Percentiles rank a stretch among this genome's conserved stretches.
Conservation (phyloP, 768 basidiomycete species). For the Cyathus striatus region DNA sequence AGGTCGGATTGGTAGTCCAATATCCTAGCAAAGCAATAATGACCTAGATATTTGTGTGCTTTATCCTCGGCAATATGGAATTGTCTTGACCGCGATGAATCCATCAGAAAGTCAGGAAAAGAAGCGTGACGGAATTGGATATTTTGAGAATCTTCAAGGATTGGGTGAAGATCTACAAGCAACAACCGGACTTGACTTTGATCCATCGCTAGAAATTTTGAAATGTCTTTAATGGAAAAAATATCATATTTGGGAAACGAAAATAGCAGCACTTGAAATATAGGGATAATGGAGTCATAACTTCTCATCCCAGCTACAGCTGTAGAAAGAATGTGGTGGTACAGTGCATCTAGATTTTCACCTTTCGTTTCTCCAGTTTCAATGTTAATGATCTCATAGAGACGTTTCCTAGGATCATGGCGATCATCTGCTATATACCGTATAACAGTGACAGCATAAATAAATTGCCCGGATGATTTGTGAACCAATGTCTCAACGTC, state of each 20-base stretch:
- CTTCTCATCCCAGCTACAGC: neutral
- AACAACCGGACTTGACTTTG: neutral
- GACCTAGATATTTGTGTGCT: too few species aligned
- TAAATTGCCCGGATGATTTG: constrained; percentile 19
- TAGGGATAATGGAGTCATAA: neutral
- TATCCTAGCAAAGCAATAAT: too few species aligned
- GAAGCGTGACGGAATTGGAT: neutral
- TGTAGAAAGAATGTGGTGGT: neutral
- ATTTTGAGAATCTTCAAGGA: neutral
- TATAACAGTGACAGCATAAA: constrained; percentile 21
- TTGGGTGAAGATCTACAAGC: neutral
- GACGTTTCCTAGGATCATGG: neutral
- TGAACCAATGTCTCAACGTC: constrained; percentile 3
- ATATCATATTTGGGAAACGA: neutral
- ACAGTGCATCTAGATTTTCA: neutral
- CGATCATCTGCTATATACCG: constrained; percentile 13
- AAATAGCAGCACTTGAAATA: neutral
- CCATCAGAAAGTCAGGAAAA: neutral
- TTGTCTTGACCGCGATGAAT: neutral
- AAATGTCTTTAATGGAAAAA: neutral
- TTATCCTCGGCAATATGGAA: too few species aligned
- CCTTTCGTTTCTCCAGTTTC: neutral
- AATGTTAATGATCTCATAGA: neutral
- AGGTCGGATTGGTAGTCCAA: too few species aligned
- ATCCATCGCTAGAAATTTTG: neutral